A percentile compares a stretch with the other conserved stretches of the same genome.
These are phyloP conservation scores for Cyphellophora europaea DNA, from an alignment of 2,329 filamentous ascomycete genomes.

Conservation along the genomic window DNA sequence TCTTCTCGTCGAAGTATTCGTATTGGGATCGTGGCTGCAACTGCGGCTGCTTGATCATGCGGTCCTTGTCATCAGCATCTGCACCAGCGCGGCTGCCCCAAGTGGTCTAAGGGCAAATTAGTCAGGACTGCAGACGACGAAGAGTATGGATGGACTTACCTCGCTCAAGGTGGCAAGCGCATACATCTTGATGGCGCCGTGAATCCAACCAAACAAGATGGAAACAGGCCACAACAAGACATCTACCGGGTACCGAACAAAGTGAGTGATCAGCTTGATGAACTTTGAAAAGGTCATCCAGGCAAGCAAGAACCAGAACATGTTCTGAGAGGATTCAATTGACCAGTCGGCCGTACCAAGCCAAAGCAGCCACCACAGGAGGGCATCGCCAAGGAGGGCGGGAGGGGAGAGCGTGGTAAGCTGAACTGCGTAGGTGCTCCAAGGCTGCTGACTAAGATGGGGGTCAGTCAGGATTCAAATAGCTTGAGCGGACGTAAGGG, in stretches of 20 bases:
- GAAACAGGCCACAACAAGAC: constrained; percentile 74
- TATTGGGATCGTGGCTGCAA: constrained; percentile 1
- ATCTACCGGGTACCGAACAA: constrained; percentile 74
- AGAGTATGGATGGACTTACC: constrained; percentile 45
- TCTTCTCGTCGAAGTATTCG: constrained; percentile 8
- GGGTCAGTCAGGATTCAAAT: constrained; percentile 9
- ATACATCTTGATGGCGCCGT: constrained; percentile 86
- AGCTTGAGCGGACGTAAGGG: constrained; percentile 10
- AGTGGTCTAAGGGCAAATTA: constrained; percentile 58
- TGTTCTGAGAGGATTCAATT: constrained; percentile 40
- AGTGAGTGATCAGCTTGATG: constrained; percentile 81
- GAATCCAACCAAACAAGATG: constrained; percentile 83
- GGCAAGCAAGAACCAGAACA: constrained; percentile 53
- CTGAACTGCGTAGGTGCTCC: constrained; percentile 89
- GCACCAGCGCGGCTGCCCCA: constrained; percentile 93
- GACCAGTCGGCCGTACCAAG: constrained; percentile 58
- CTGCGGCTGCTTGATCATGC: constrained; percentile 40
- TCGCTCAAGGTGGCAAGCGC: constrained; percentile 73
- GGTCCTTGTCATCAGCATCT: constrained; percentile 69
- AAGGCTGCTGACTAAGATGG: constrained; percentile 65
- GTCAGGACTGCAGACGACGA: constrained; percentile 9
- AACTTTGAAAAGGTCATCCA: constrained; percentile 88
- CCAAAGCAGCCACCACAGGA: constrained; percentile 61
- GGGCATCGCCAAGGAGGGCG: constrained; percentile 67
- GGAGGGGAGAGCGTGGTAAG: constrained; percentile 87